Evolutionary conservation across 805 yeast genomes (phyloP), one percentile per base, ranked within the genome.

Genomic region (Alloascoidea hylecoeti): DNA sequence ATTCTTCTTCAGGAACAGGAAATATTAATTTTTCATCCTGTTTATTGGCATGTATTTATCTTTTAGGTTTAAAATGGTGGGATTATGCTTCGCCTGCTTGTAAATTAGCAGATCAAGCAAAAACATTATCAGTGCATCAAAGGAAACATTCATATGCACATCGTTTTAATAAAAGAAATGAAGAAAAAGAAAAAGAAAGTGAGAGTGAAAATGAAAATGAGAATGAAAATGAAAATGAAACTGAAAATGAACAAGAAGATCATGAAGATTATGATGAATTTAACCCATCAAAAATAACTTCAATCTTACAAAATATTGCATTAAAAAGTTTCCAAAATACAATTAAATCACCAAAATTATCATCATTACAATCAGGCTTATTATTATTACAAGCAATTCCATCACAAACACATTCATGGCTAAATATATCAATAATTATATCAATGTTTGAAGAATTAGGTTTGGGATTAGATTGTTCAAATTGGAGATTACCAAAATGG

Each of bases 1-100:
- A 88, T 2, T 63, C 96, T 39, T 85, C 96, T 1, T 94, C 85
- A 53, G 69, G 95, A 35, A n/a, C n/a, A n/a, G n/a, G n/a, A n/a
- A n/a, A n/a, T n/a, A n/a, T n/a, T n/a, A 97, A 89, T 55, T 75
- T 89, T 48, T 76, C 92, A 38, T 94, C 96, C 0, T 94, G 96
- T 0, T 58, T 89, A 37, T 60, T 89, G 35, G 96, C 96, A 0
- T 82, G 95, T 0, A 95, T 89, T 1, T 89, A 89, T 52, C 74
- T 81, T 5, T 60, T 88, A 41, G 95, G 96, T 0, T 69, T 83
- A 34, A 89, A 84, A 53, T 85, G 95, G 94, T 88, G 96, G 96
- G 89, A 83, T 46, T 78, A 77, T 53, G 88, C 77, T 49, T 80
- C 94, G 1, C 76, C 72, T n/a, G n/a, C n/a, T n/a, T n/a, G n/a